Evolutionary conservation across 2,329 filamentous ascomycete genomes (phyloP).

Genomic region (Lachnellula suecica): DNA sequence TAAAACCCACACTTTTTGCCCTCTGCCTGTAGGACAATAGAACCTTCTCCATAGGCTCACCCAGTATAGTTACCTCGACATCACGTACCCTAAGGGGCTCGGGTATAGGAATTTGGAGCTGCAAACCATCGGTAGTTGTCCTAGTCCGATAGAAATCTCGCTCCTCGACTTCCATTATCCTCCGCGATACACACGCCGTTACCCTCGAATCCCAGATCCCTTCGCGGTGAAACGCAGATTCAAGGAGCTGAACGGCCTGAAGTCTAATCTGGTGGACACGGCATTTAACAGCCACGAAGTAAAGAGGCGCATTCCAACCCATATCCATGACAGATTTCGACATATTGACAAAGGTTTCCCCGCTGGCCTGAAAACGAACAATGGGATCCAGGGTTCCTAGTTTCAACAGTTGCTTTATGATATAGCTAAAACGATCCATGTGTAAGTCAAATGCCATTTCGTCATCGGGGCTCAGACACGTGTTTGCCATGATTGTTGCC

Average conservation of each 20-base stretch:
- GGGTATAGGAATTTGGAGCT: background rate
- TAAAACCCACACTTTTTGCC: too few species aligned
- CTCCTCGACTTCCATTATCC: background rate
- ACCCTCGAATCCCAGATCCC: background rate
- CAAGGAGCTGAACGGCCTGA: background rate
- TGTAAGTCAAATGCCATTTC: background rate
- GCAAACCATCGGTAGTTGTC: background rate
- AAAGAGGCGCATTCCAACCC: background rate
- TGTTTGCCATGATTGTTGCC: background rate
- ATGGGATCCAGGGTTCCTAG: too few species aligned
- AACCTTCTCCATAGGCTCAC: too few species aligned
- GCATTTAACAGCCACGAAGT: background rate
- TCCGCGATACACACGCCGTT: background rate
- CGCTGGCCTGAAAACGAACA: background rate
- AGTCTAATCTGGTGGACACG: background rate
- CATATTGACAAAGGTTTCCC: background rate
- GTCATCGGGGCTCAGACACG: background rate
- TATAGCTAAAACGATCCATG: background rate
- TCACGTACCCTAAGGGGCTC: background rate
- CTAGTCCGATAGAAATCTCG: background rate
- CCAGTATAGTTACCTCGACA: background rate
- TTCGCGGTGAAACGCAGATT: background rate
- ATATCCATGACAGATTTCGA: background rate
- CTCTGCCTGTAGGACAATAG: too few species aligned
- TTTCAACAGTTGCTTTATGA: background rate